A percentile compares a stretch with the other conserved stretches of the same genome.
phyloP scores from a whole-genome alignment of 306 rosid species.

The Cicer yamashitae region DNA sequence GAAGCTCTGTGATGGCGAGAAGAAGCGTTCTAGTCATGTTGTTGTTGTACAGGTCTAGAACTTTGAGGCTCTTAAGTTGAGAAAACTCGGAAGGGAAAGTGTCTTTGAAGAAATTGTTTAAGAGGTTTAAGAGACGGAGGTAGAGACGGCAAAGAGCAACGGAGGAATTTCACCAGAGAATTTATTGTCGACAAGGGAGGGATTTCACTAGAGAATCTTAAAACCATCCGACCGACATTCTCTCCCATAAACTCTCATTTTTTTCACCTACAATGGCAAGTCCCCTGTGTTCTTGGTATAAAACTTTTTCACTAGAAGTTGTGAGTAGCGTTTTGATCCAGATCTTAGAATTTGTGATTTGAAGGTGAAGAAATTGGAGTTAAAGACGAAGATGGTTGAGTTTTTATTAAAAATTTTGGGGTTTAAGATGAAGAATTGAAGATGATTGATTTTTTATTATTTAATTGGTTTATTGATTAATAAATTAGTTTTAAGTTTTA shows the following conservation, averaged over 20 bases:
- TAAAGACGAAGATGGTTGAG: no score
- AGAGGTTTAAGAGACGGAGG: slow-evolving; percentile 72
- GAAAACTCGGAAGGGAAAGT: slow-evolving; percentile 69
- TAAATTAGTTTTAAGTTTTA: no score
- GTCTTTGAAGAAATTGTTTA: slow-evolving; percentile 74
- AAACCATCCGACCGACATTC: slow-evolving; percentile 90
- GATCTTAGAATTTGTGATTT: no score
- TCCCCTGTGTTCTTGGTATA: slow-evolving; percentile 91
- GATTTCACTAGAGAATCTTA: slow-evolving; percentile 58
- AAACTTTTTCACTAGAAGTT: slow-evolving; percentile 63
- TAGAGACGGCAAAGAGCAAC: slow-evolving; percentile 58
- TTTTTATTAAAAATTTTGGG: no score
- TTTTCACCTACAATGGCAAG: slow-evolving; percentile 72
- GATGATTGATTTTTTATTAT: no score
- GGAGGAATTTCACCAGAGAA: slow-evolving; percentile 75
- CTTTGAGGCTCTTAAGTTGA: slow-evolving; percentile 58
- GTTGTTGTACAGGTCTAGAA: slow-evolving; percentile 84
- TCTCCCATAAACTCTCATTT: slow-evolving; percentile 75
- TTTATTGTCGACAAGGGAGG: slow-evolving; percentile 60
- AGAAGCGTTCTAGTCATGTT: slow-evolving; percentile 80
- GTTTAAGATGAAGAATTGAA: no score
- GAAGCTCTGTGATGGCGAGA: slow-evolving; percentile 54
- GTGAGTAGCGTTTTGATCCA: no score
- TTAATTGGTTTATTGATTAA: no score
- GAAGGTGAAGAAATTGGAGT: no score